Base-by-base conservation (phyloP, 192 early-diverging fungal species). In the Coemansia sp. region DNA sequence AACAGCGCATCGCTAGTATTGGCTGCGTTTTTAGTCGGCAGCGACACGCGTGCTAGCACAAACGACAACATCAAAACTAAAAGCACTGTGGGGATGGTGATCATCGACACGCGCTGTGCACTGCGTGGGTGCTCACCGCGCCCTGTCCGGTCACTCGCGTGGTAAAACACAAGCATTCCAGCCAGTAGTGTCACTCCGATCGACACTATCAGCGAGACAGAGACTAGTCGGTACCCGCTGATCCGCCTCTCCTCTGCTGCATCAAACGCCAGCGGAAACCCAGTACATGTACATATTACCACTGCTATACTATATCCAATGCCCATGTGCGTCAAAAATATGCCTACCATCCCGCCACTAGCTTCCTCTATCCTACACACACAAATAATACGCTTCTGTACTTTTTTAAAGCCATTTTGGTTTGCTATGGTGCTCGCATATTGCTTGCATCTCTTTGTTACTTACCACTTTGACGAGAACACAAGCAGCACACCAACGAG, bases 1-100 rank as follows among this genome's bases (percentile, higher is more conserved):
- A 77, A 82, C 37, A 82, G 63, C 17, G 80, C 80, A 11, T 82
- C 80, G 64, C 80, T 82, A 6, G 65, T 67, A 55, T 82, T 82
- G 31, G 80, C 80, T 11, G 59, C 36, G 46, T 38, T 72, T 50
- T 50, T 50, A 68, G 74, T 74, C 9, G 80, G 75, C 68, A 74
- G 39, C 46, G 75, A 71, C 39, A 70, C 65, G 48, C 75, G 75
- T 27, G 80, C 80, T 53, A 82, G 66, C 41, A n/a, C 75, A 72
- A 71, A 82, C 57, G 74, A 68, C 48, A 63, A 51, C 80, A 75
- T 70, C 42, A 61, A 23, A 2, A 67, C 23, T 39, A 77, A 42
- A 59, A 82, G 51, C 25, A 70, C 67, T 14, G 74, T 71, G 3
- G 78, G 78, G n/a, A 66, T 32, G 2, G 59, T 36, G 37, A 80